A percentile compares a stretch with the other conserved stretches of the same genome.
phyloP scores from a whole-genome alignment of 1,139 yeast genomes.

The Zygosaccharomyces sapae region DNA sequence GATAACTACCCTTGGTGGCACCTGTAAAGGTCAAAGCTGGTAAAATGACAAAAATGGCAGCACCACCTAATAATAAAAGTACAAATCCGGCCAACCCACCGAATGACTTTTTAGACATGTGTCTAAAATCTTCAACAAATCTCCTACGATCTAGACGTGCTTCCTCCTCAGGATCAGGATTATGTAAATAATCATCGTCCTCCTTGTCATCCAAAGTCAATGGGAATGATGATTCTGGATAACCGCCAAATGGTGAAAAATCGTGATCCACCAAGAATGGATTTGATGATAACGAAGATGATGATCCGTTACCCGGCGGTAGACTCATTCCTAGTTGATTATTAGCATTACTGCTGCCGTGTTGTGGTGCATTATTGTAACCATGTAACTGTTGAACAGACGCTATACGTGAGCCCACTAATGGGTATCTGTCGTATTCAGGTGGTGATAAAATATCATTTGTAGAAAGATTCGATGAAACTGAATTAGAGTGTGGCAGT shows the following conservation, averaged over 20 bases:
- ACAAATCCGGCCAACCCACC: constrained; percentile 59
- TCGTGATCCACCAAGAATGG: constrained; percentile 43
- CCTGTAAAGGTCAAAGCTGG: constrained; percentile 78
- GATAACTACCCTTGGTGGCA: constrained; percentile 38
- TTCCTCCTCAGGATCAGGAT: constrained; percentile 88
- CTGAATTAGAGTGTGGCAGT: constrained; percentile 15
- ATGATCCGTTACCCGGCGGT: constrained; percentile 28
- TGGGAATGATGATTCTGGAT: constrained; percentile 85
- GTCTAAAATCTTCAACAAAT: constrained; percentile 53
- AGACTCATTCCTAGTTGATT: constrained; percentile 15
- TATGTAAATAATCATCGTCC: constrained; percentile 86
- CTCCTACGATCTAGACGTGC: constrained; percentile 69
- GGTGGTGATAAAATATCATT: constrained; percentile 42
- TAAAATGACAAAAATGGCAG: constrained; percentile 60
- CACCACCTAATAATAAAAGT: constrained; percentile 52
- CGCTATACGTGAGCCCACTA: constrained; percentile 48
- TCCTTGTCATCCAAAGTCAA: constrained; percentile 83
- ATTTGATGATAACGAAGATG: constrained; percentile 33
- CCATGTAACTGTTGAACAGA: constrained; percentile 36
- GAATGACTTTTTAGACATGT: constrained; percentile 55
- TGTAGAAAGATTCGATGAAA: constrained; percentile 18
- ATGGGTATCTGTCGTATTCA: constrained; percentile 57
- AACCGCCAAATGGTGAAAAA: constrained; percentile 88
- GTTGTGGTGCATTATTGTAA: constrained; percentile 7
- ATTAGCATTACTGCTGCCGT: constrained; percentile 1